A percentile compares a stretch with the other conserved stretches of the same genome.
Evolutionary conservation across 169 alveolate genomes (phyloP).

Genomic region (Plasmodium inui): DNA sequence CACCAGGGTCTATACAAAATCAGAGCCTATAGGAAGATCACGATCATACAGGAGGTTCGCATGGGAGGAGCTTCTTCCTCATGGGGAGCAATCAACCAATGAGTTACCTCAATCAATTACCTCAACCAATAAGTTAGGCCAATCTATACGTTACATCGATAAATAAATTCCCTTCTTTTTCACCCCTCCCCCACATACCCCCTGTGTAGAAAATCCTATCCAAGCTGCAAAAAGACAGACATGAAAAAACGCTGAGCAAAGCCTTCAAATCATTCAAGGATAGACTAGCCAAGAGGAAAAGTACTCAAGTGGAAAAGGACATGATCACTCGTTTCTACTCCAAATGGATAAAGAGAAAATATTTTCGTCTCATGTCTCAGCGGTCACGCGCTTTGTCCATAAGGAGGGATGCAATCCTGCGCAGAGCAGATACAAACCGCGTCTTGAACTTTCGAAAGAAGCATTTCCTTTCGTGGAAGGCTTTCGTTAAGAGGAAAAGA

Average conservation of each 20-base stretch:
- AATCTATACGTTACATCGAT: too few relatives aligned
- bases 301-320: conserved; percentile 10
- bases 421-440: background rate
- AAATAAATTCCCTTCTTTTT: background rate
- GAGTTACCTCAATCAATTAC: too few relatives aligned
- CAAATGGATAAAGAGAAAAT: background rate
- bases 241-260: conserved; percentile 5
- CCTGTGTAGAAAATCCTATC: conserved; percentile 13
- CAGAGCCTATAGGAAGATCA: background rate
- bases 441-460: background rate
- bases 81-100: background rate
- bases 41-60: conserved; percentile 25
- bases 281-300: conserved; percentile 10
- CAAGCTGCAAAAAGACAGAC: background rate
- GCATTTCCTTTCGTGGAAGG: conserved; percentile 8
- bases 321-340: background rate
- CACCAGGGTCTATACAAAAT: background rate
- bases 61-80: background rate
- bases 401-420: background rate
- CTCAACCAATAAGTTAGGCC: too few relatives aligned
- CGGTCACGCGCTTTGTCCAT: background rate
- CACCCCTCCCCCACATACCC: background rate
- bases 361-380: background rate
- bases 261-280: background rate
- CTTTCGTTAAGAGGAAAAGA: conserved; percentile 2